Evolutionary conservation across 75 land plant genomes (phyloP).

Genomic region (Pinus tabuliformis): DNA sequence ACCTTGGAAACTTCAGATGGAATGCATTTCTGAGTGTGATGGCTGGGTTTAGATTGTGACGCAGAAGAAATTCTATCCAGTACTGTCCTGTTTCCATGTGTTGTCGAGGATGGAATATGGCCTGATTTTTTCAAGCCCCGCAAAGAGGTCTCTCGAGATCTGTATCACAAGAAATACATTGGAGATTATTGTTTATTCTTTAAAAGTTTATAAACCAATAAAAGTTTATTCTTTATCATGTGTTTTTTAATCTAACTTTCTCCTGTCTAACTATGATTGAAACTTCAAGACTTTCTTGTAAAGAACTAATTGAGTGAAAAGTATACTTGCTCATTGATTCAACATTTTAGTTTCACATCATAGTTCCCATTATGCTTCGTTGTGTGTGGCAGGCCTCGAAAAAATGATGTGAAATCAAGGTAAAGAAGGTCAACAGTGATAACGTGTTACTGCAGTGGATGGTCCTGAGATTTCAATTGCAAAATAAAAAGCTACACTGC

Average conservation of each 20-base stretch:
- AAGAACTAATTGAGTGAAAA: not conserved
- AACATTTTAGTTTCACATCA: not conserved
- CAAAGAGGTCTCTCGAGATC: conserved; percentile 2
- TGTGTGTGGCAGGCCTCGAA: not conserved
- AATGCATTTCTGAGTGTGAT: not conserved
- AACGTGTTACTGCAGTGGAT: not conserved
- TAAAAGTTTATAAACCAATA: not conserved
- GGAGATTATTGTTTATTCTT: not conserved
- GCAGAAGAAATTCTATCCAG: not conserved
- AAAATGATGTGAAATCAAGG: not conserved
- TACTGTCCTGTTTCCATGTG: not conserved
- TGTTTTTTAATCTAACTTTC: not conserved
- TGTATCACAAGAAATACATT: not conserved
- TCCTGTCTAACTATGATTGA: not conserved
- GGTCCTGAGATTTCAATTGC: too few relatives aligned
- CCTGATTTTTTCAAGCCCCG: not conserved
- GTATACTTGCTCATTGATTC: not conserved
- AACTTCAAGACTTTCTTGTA: not conserved
- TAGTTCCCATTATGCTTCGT: not conserved
- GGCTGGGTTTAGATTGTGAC: not conserved
- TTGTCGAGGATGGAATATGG: not conserved
- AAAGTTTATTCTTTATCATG: not conserved
- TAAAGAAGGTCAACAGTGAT: not conserved
- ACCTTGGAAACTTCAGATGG: not conserved
- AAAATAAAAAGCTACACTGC: not conserved